Evolutionary conservation across 306 rosid genomes (phyloP).

Genomic region (Vigna angularis): DNA sequence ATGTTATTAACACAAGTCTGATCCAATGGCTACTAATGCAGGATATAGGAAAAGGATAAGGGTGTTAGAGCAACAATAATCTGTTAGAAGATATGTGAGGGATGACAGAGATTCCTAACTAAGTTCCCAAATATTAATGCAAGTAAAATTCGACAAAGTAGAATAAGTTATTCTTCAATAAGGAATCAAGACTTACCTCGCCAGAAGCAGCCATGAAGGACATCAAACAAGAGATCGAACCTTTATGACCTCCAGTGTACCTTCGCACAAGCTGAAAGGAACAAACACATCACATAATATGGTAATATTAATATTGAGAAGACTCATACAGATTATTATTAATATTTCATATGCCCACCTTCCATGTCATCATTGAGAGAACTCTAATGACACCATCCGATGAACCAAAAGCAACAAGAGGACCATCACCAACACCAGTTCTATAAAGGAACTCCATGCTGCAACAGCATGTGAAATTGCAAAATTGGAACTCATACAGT

Average conservation of each 20-base stretch:
- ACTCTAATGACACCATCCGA: conserved; percentile 97
- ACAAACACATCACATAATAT: conserved; percentile 47
- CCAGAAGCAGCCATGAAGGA: conserved; percentile 93
- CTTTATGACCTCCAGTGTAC: conserved; percentile 97
- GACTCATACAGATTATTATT: conserved; percentile 54
- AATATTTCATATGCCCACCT: conserved; percentile 64
- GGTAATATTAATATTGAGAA: conserved; percentile 62
- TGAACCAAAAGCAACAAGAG: conserved; percentile 99
- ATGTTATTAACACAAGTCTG: conserved; percentile 27
- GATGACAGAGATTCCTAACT: not conserved
- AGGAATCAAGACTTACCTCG: conserved; percentile 70
- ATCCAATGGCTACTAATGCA: conserved; percentile 21
- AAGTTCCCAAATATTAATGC: conserved; percentile 23
- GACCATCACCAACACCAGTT: conserved; percentile 82
- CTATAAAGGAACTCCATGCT: conserved; percentile 99
- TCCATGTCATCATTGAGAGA: conserved; percentile 99
- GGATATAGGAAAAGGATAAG: conserved; percentile 34
- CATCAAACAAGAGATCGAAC: conserved; percentile 96
- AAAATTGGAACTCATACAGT: conserved; percentile 30
- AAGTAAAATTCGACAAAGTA: conserved; percentile 31
- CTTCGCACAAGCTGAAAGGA: conserved; percentile 86
- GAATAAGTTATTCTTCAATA: conserved; percentile 38
- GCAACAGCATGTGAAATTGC: conserved; percentile 50
- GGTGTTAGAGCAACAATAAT: conserved; percentile 1
- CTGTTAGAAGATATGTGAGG: conserved; percentile 35